These are phyloP conservation scores for Beauveria scarabaeidicola DNA, from an alignment of 2,329 filamentous ascomycete species.

Conservation along the genomic window DNA sequence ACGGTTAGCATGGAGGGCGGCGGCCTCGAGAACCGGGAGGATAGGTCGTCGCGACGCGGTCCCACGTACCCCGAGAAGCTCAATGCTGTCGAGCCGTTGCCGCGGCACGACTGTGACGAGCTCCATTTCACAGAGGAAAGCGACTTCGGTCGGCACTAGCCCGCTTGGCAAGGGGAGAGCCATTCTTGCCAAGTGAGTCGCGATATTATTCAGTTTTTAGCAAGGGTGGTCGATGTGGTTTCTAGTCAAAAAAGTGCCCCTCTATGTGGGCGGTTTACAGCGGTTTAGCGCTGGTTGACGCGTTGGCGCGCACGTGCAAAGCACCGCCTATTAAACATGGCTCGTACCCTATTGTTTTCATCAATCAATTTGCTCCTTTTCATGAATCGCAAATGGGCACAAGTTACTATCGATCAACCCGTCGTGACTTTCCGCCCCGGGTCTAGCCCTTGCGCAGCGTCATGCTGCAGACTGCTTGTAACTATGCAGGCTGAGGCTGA, in stretches of 20 bases:
- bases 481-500: too few relatives aligned
- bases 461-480: too few relatives aligned
- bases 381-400: too few relatives aligned
- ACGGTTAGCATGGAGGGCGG: neutral
- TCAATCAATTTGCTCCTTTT: too few relatives aligned
- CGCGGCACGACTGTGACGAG: slow-evolving; percentile 86
- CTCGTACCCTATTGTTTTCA: too few relatives aligned
- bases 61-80: slow-evolving; percentile 70
- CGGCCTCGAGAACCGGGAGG: slow-evolving; percentile 7
- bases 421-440: too few relatives aligned
- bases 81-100: slow-evolving; percentile 77
- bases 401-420: too few relatives aligned
- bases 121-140: slow-evolving; percentile 97
- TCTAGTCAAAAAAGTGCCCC: neutral
- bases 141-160: slow-evolving; percentile 78
- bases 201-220: neutral
- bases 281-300: too few relatives aligned
- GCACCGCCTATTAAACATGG: too few relatives aligned
- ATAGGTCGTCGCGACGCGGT: slow-evolving; percentile 12
- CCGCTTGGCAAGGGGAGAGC: slow-evolving; percentile 41
- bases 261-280: neutral
- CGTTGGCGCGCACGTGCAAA: too few relatives aligned
- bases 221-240: neutral
- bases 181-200: slow-evolving; percentile 25
- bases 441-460: too few relatives aligned